These are phyloP conservation scores for Plasmodium cynomolgi DNA, from an alignment of 169 alveolate genomes.

Conservation along the genomic window DNA sequence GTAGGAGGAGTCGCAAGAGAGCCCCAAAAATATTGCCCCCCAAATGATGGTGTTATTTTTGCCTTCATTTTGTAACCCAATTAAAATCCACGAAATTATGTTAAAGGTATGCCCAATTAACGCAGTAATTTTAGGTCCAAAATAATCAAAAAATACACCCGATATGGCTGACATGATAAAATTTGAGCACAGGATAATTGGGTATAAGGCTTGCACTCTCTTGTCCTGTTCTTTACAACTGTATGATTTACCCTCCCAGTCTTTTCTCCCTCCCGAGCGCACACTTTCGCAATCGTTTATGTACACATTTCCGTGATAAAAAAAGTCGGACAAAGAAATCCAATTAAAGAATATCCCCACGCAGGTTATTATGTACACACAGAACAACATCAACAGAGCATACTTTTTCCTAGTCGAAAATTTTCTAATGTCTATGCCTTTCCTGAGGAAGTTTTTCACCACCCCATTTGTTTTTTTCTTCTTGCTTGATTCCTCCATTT, in stretches of 20 bases:
- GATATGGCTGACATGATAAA: slow-evolving; percentile 80
- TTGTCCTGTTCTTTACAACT: slow-evolving; percentile 80
- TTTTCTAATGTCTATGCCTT: slow-evolving; percentile 37
- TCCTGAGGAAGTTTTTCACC: not conserved
- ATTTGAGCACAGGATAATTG: slow-evolving; percentile 73
- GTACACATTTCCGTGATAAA: slow-evolving; percentile 55
- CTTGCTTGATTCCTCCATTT: not conserved
- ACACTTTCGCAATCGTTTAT: slow-evolving; percentile 22
- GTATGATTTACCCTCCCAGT: not conserved
- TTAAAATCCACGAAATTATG: slow-evolving; percentile 77
- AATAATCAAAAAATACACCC: slow-evolving; percentile 76
- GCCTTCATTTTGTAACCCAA: slow-evolving; percentile 43
- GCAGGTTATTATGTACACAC: slow-evolving; percentile 50
- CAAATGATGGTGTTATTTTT: slow-evolving; percentile 33
- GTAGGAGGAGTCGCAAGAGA: slow-evolving; percentile 57
- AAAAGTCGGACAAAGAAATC: slow-evolving; percentile 65
- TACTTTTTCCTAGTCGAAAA: slow-evolving; percentile 38
- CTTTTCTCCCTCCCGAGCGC: not conserved
- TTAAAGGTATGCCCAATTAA: slow-evolving; percentile 78
- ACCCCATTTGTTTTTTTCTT: not conserved
- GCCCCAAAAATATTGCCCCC: slow-evolving; percentile 45
- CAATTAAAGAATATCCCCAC: slow-evolving; percentile 70
- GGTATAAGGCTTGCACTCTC: slow-evolving; percentile 79
- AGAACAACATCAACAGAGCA: slow-evolving; percentile 24
- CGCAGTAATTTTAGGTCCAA: slow-evolving; percentile 78